Evolutionary conservation across 306 rosid species (phyloP), one percentile per base, ranked within the genome.

Genomic region (Hylodesmum podocarpum): DNA sequence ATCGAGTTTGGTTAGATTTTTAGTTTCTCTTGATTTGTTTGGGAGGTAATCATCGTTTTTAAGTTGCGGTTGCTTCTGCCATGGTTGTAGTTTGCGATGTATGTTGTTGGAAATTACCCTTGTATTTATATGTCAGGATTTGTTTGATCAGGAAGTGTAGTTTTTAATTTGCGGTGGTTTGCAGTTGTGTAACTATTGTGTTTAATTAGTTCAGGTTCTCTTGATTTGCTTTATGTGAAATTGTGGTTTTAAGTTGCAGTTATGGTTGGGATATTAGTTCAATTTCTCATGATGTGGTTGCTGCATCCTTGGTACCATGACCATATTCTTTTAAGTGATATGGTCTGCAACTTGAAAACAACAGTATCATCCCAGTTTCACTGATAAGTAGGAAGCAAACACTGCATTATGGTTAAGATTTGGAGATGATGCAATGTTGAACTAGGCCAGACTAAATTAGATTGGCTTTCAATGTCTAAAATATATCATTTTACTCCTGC

Each of bases 351-450:
- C 57, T 74, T 36, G 27, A 73, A 62, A 73, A 70, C 37, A 15
- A 24, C 61, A 51, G 58, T 59, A 36, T 44, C 27, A 14, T 69
- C 5, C 27, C 16, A 28, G 18, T 59, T 72, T 73, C 31, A 31
- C 31, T 7, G 41, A 22, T 53, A 49, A 71, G 54, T 71, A 19
- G 50, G 58, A 46, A 50, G 55, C 58, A 46, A 50, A 47, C 58
- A n/a, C 14, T 18, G 31, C 58, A 40, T 65, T 64, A 5, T 71
- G 58, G 73, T 80, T 78, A 39, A 21, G 24, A 22, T 73, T 73
- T 78, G 39, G 29, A 49, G 79, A 47, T 31, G 58, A 65, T 37
- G 46, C 16, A 27, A 25, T 65, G 50, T 73, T 9, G 16, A 11
- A n/a, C n/a, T n/a, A 19, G 63, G 46, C 51, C 13, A 9, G 13